Evolutionary conservation across 140 eudicot species (phyloP), one percentile per base, ranked within the genome.

Genomic region (Bidens hawaiensis): DNA sequence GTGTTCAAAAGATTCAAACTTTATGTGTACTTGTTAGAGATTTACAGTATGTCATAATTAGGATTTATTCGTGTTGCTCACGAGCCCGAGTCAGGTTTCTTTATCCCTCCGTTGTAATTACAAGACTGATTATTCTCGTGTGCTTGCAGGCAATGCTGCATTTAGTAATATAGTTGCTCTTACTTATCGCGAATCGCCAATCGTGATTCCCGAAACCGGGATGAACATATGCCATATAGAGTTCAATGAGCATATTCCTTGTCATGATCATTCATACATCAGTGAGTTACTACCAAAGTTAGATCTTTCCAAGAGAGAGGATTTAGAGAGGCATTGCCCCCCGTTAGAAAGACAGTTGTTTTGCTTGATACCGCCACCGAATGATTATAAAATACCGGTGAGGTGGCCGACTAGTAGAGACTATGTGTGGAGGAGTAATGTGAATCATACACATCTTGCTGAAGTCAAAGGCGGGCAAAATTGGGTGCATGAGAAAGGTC

Each of bases 381-480:
- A 58, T 65, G 97, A 94, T 77, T 94, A 94, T 58, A 88, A 94
- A 81, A 11, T 94, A 65, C 99, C 99, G 0, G 78, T 94, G 60
- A 83, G 90, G 57, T 94, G 99, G 99, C 95, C 97, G 21, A 94
- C 73, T 6, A 94, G 99, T 68, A 76, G 95, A 59, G 99, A 94
- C 71, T 94, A 88, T 74, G 94, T 94, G 17, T 94, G 99, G 99
- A 75, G 95, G 65, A 83, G 94, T 73, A 94, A 94, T 78, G 88
- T 94, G 57, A 94, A 94, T 64, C 99, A 94, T 69, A 85, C 99
- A 0, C 99, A 7, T 49, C 99, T 94, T 75, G 80, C 97, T 7
- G 95, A 88, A 71, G 97, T 88, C 4, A 94, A 94, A 78, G 98
- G 98, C 31, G 99, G 99, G 15, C 99, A 94, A 70, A 94, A 94